Evolutionary conservation across 495 filamentous ascomycete genomes (phyloP).

Genomic region (Polyplosphaeria fusca): DNA sequence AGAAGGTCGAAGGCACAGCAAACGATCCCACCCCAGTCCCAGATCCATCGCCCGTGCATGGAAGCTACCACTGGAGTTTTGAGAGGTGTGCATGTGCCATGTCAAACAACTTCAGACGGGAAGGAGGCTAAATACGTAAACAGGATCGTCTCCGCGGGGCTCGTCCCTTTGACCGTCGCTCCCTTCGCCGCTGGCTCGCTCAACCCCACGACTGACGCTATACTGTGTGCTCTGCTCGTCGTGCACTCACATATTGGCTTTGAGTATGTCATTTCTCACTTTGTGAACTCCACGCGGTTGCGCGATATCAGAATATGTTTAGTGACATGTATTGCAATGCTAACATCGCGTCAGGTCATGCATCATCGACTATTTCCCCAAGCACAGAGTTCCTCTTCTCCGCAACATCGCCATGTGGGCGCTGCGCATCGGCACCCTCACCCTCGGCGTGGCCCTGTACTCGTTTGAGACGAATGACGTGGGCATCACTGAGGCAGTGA

Average conservation of each 20-base stretch:
- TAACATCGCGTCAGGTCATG: slow-evolving; percentile 51
- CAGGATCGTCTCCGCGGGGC: slow-evolving; percentile 67
- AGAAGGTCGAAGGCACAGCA: slow-evolving; percentile 49
- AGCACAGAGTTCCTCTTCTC: slow-evolving; percentile 62
- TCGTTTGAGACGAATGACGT: slow-evolving; percentile 99
- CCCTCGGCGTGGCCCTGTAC: slow-evolving; percentile 85
- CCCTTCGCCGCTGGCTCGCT: slow-evolving; percentile 89
- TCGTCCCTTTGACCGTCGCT: slow-evolving; percentile 82
- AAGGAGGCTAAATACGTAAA: slow-evolving; percentile 1
- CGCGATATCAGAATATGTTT: background rate
- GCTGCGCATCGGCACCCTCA: slow-evolving; percentile 71
- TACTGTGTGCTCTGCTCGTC: slow-evolving; percentile 77
- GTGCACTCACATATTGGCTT: slow-evolving; percentile 95
- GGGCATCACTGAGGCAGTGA: slow-evolving; percentile 82
- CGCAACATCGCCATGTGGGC: slow-evolving; percentile 66
- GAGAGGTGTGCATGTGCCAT: slow-evolving; percentile 63
- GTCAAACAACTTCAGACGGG: background rate
- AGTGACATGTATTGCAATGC: slow-evolving; percentile 1
- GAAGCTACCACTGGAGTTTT: slow-evolving; percentile 97
- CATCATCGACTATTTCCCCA: slow-evolving; percentile 89
- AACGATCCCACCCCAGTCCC: slow-evolving; percentile 87
- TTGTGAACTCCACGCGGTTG: too few relatives aligned
- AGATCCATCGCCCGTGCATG: slow-evolving; percentile 66
- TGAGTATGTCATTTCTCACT: slow-evolving; percentile 65
- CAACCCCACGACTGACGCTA: slow-evolving; percentile 82